Evolutionary conservation across 768 basidiomycete species (phyloP), one percentile per base, ranked within the genome.

Genomic region (Infundibulicybe gibba): DNA sequence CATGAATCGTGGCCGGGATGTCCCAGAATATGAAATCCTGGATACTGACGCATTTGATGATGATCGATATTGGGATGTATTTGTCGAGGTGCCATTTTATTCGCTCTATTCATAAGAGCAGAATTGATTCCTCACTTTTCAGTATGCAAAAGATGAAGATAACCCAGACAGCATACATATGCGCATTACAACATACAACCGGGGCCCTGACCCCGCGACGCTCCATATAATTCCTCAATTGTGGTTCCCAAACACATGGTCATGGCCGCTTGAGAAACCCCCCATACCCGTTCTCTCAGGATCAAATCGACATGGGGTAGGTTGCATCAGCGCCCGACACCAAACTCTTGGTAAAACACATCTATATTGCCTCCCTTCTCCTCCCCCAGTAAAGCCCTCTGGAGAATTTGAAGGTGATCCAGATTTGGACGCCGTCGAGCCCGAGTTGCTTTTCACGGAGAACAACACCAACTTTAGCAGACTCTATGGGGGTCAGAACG

Each of bases 161-260:
- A 79, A 89, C 41, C 83, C 91, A 8, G 85, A 98, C 47, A 89
- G 79, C 54, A 64, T 95, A 51, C 95, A 92, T 54, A 81, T 97
- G 54, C 90, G 97, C 47, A 93, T 99, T 61, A 98, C 95, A 2
- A 76, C 86, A 12, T 99, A 97, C 70, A 99, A 99, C 66, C 85
- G 97, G 32, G 95, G 97, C 1, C 94, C 95, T 10, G 94, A 97
- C 49, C 80, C 92, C 2, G 94, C 95, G 14, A 94, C 87, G 20
- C 71, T 99, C 48, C 97, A 99, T 63, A 78, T 99, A 56, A 76
- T 99, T 33, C 97, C 97, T 17, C 94, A 97, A 56, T 72, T 98
- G 37, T 97, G 90, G 87, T 99, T 97, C 72, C 84, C 92, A 16
- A 99, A 99, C 64, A 94, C 91, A 25, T 99, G 97, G 97, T 97